These are phyloP conservation scores for Grifola frondosa DNA, from an alignment of 1,284 basidiomycete genomes.

Conservation along the genomic window DNA sequence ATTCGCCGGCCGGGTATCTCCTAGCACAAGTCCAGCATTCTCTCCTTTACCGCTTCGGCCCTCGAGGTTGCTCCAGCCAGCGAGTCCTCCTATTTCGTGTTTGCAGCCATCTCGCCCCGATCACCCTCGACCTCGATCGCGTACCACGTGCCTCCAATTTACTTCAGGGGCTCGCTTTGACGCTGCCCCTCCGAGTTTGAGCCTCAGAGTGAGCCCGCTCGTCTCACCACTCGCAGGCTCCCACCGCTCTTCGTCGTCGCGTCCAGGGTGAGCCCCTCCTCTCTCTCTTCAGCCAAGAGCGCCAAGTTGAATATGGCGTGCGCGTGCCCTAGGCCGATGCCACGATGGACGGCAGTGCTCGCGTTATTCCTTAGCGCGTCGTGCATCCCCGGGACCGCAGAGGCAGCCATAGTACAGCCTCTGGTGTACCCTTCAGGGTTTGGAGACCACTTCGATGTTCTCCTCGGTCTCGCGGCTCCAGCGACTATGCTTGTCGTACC, in stretches of 20 bases:
- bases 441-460: no score
- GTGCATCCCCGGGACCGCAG: slow-evolving; percentile 4
- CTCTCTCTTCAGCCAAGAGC: no score
- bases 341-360: slow-evolving; percentile 8
- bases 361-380: slow-evolving; percentile 5
- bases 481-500: no score
- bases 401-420: no score
- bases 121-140: not conserved
- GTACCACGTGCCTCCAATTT: not conserved
- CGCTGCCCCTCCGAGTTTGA: no score
- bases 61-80: not conserved
- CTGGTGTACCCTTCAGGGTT: no score
- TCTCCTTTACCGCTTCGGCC: slow-evolving; percentile 1
- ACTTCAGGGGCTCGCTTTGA: not conserved
- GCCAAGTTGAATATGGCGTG: no score
- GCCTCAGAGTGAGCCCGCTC: slow-evolving; percentile 2
- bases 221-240: not conserved
- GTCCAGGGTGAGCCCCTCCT: no score
- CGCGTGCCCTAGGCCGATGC: slow-evolving; percentile 6
- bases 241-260: not conserved
- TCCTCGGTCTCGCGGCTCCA: no score
- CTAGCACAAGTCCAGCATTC: slow-evolving; percentile 11
- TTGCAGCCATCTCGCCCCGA: slow-evolving; percentile 1
- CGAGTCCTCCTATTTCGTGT: not conserved
- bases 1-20: not conserved